phyloP scores from a whole-genome alignment of 1,139 yeast species.

The Suhomyces maxii region DNA sequence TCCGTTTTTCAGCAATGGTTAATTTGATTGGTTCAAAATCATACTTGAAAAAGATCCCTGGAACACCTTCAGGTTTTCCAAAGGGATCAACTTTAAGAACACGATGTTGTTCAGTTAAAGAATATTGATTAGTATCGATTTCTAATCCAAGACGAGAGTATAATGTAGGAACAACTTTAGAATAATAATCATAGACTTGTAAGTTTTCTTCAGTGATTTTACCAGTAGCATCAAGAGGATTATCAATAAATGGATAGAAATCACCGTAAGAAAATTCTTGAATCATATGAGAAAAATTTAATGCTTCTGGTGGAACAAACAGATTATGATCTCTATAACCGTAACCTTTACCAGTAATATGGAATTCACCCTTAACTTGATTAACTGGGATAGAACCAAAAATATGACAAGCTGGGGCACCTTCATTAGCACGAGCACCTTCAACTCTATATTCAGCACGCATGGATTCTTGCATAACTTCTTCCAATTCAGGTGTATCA shows the following conservation, averaged over 20 bases:
- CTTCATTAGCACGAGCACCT: slow-evolving; percentile 45
- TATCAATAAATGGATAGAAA: slow-evolving; percentile 80
- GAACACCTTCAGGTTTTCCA: slow-evolving; percentile 41
- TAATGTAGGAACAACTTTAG: slow-evolving; percentile 82
- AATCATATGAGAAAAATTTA: slow-evolving; percentile 83
- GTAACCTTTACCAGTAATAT: slow-evolving; percentile 73
- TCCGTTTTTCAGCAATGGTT: slow-evolving; percentile 64
- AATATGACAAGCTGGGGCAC: slow-evolving; percentile 81
- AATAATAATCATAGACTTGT: slow-evolving; percentile 59
- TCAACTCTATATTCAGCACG: slow-evolving; percentile 57
- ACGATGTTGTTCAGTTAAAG: slow-evolving; percentile 60
- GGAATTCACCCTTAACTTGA: slow-evolving; percentile 82
- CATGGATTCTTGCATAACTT: slow-evolving; percentile 61
- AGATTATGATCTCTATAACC: slow-evolving; percentile 52
- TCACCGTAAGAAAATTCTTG: slow-evolving; percentile 90
- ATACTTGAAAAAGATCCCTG: slow-evolving; percentile 83
- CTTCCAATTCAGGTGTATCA: slow-evolving; percentile 66
- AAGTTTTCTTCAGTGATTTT: slow-evolving; percentile 48
- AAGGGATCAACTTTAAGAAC: slow-evolving; percentile 22
- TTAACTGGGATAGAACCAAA: slow-evolving; percentile 87
- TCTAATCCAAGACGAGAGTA: slow-evolving; percentile 70
- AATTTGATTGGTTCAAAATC: slow-evolving; percentile 87
- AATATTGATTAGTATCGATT: slow-evolving; percentile 83
- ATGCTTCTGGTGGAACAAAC: slow-evolving; percentile 44
- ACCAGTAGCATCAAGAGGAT: slow-evolving; percentile 80